These are phyloP conservation scores for Phytophthora quininea DNA, from an alignment of 352 stramenopile genomes.

Conservation along the genomic window DNA sequence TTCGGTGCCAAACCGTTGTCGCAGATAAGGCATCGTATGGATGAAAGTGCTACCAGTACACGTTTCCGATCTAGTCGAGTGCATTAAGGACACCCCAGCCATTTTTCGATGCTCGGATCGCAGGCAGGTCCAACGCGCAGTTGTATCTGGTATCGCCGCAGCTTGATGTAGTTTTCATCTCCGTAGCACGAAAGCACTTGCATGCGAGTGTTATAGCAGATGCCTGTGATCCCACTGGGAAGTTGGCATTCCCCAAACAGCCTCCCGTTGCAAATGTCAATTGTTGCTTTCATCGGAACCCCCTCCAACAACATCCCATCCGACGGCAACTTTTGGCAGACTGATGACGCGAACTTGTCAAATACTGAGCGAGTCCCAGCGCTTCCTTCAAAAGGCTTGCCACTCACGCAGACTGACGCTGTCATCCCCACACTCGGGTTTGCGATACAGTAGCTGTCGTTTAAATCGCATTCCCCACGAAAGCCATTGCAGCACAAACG, in stretches of 20 bases:
- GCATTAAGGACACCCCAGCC: constrained; percentile 15
- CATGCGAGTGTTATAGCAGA: constrained; percentile 33
- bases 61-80: no score
- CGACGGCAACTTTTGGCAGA: constrained; percentile 19
- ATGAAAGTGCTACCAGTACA: no score
- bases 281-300: constrained; percentile 10
- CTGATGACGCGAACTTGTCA: constrained; percentile 5
- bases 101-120: constrained; percentile 18
- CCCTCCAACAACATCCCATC: constrained; percentile 8
- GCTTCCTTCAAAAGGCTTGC: constrained; percentile 18
- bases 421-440: constrained; percentile 11
- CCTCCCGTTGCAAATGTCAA: constrained; percentile 31
- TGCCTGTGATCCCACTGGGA: constrained; percentile 6
- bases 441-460: constrained; percentile 16
- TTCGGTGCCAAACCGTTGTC: no score
- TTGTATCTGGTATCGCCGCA: constrained; percentile 25
- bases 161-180: constrained; percentile 24
- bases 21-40: no score
- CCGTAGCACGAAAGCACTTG: constrained; percentile 28
- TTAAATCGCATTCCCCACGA: constrained; percentile 20
- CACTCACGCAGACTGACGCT: constrained; percentile 15
- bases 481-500: constrained; percentile 33
- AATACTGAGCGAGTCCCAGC: constrained; percentile 18
- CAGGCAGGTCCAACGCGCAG: constrained; percentile 12
- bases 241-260: constrained; percentile 21